A percentile compares a stretch with the other conserved stretches of the same genome.
Conservation (phyloP, 176 grass and related monocot species). For the Paspalum notatum region DNA sequence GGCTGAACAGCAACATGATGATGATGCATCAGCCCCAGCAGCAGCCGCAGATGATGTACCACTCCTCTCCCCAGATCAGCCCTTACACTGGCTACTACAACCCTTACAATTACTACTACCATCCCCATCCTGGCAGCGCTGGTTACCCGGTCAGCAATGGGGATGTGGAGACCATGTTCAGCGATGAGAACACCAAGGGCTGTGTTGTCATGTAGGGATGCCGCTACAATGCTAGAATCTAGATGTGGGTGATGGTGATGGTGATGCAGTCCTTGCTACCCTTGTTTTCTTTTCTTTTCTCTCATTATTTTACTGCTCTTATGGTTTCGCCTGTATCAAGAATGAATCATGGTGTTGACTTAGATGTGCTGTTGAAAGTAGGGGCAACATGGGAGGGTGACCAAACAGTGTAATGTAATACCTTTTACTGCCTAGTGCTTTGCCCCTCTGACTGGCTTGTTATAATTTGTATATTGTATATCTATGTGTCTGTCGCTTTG, state of each 20-base stretch:
- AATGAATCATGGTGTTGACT: slow-evolving; percentile 62
- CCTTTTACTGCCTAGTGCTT: slow-evolving; percentile 53
- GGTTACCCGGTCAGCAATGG: slow-evolving; percentile 62
- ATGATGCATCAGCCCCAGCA: slow-evolving; percentile 89
- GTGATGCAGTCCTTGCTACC: slow-evolving; percentile 43
- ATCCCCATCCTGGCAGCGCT: slow-evolving; percentile 53
- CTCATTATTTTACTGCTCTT: slow-evolving; percentile 41
- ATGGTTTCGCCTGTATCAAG: slow-evolving; percentile 56
- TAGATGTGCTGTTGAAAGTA: slow-evolving; percentile 50
- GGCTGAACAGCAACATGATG: slow-evolving; percentile 63
- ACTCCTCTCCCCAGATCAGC: slow-evolving; percentile 85
- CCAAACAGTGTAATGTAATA: slow-evolving; percentile 44
- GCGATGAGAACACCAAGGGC: slow-evolving; percentile 87
- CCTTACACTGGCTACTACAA: slow-evolving; percentile 95
- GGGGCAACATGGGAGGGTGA: slow-evolving; percentile 39
- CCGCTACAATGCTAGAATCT: slow-evolving; percentile 45
- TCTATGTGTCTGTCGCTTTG: slow-evolving; percentile 46
- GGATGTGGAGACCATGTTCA: slow-evolving; percentile 85
- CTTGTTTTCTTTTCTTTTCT: slow-evolving; percentile 10
- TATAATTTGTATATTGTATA: slow-evolving; percentile 52
- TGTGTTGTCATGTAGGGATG: slow-evolving; percentile 91
- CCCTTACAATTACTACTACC: slow-evolving; percentile 68
- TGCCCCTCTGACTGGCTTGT: slow-evolving; percentile 50
- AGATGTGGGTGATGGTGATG: slow-evolving; percentile 47
- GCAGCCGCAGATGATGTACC: slow-evolving; percentile 96